phyloP scores from a whole-genome alignment of 78 protist species.

The Corallochytrium limacisporum region DNA sequence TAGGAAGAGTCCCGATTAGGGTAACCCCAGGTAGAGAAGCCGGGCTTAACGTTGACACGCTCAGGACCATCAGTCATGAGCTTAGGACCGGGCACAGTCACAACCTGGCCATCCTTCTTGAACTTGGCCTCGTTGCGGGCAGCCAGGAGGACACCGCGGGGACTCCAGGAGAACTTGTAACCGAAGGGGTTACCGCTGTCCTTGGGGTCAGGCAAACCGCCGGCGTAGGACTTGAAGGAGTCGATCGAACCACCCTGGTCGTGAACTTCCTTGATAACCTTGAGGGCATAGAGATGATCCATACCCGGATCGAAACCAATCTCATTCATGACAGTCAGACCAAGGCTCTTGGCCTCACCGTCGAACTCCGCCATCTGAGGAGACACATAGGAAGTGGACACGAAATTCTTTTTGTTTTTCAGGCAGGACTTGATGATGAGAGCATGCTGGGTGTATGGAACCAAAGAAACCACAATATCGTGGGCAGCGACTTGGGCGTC shows the following conservation, averaged over 20 bases:
- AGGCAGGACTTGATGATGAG: slow-evolving; percentile 2
- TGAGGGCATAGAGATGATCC: slow-evolving; percentile 1
- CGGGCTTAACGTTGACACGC: slow-evolving; percentile 9
- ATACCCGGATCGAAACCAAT: slow-evolving; percentile 34
- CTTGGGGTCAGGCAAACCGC: slow-evolving; percentile 64
- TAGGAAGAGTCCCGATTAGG: slow-evolving; percentile 55
- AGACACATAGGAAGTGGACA: slow-evolving; percentile 18
- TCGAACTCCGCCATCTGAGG: slow-evolving; percentile 12
- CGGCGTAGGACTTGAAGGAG: slow-evolving; percentile 17
- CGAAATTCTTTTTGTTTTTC: slow-evolving; percentile 15
- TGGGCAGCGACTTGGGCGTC: neutral
- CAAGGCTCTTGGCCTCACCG: neutral
- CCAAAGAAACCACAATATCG: slow-evolving; percentile 18
- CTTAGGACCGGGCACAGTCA: neutral
- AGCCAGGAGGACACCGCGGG: slow-evolving; percentile 59
- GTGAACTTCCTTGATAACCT: slow-evolving; percentile 19
- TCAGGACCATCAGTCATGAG: neutral
- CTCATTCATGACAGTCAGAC: slow-evolving; percentile 20
- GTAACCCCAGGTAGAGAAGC: slow-evolving; percentile 31
- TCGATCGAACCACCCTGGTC: slow-evolving; percentile 1
- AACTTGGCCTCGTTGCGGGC: slow-evolving; percentile 27
- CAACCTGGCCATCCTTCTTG: slow-evolving; percentile 29
- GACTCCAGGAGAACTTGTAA: slow-evolving; percentile 63
- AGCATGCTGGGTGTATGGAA: slow-evolving; percentile 23
- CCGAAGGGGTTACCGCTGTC: slow-evolving; percentile 45